Evolutionary conservation across 331 rosid genomes (phyloP).

Genomic region (Malus hybrid): DNA sequence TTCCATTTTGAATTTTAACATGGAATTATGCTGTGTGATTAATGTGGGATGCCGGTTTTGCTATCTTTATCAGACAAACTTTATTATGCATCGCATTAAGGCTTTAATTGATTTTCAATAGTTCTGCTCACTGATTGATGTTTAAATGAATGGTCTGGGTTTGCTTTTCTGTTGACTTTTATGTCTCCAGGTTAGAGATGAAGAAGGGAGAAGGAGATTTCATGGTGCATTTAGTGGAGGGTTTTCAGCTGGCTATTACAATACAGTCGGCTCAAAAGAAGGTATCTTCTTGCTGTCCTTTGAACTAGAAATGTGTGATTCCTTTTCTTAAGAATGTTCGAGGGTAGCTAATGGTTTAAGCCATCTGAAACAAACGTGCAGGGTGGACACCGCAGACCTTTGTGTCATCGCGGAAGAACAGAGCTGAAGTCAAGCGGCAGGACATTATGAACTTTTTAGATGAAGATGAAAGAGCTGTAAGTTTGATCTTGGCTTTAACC

Average conservation of each 20-base stretch:
- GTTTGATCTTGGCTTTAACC: slow-evolving; percentile 23
- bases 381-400: slow-evolving; percentile 95
- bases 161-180: not conserved
- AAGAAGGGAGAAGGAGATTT: slow-evolving; percentile 96
- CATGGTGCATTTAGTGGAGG: slow-evolving; percentile 98
- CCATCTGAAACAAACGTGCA: slow-evolving; percentile 32
- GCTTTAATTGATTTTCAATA: not conserved
- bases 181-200: slow-evolving; percentile 75
- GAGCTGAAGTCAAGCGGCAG: slow-evolving; percentile 86
- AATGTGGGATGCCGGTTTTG: not conserved
- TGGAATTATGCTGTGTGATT: not conserved
- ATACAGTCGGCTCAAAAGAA: slow-evolving; percentile 86
- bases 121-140: not conserved
- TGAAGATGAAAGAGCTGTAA: slow-evolving; percentile 87
- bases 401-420: slow-evolving; percentile 81
- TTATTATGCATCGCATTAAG: not conserved
- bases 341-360: slow-evolving; percentile 6
- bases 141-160: not conserved
- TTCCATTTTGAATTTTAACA: not conserved
- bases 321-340: not conserved
- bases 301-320: not conserved
- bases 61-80: not conserved
- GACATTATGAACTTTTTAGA: slow-evolving; percentile 75
- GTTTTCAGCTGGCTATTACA: slow-evolving; percentile 88
- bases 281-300: slow-evolving; percentile 32